These are phyloP conservation scores for Eucalyptus pauciflora DNA, from an alignment of 345 rosid species.

Conservation along the genomic window DNA sequence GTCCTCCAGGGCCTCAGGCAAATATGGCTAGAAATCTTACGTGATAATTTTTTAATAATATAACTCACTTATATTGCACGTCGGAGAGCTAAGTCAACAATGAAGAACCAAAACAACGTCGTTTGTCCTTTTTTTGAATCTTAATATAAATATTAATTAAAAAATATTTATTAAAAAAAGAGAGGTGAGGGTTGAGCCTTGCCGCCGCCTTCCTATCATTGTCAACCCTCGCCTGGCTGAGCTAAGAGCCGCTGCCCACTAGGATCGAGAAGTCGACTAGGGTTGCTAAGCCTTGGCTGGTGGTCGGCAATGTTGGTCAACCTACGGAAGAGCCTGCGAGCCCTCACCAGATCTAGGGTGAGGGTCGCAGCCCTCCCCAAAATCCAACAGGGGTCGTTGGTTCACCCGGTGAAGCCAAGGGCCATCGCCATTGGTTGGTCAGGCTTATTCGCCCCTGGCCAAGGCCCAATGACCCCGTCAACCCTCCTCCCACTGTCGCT, in stretches of 20 bases:
- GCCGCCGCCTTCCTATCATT: rapidly evolving
- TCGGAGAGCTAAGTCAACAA: rapidly evolving
- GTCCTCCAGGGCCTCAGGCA: neutral
- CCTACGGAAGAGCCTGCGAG: rapidly evolving
- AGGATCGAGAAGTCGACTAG: rapidly evolving
- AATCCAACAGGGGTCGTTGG: rapidly evolving
- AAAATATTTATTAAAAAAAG: rapidly evolving
- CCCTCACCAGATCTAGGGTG: rapidly evolving
- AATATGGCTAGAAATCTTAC: no score
- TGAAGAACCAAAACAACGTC: rapidly evolving
- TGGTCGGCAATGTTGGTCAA: rapidly evolving
- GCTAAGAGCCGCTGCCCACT: rapidly evolving
- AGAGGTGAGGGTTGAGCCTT: rapidly evolving
- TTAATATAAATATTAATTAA: no score
- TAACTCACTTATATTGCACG: rapidly evolving
- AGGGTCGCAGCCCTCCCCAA: rapidly evolving
- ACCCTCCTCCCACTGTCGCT: rapidly evolving
- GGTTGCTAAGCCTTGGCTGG: rapidly evolving
- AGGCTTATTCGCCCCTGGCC: rapidly evolving
- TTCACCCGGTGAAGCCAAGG: no score
- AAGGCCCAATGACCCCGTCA: rapidly evolving
- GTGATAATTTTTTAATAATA: rapidly evolving
- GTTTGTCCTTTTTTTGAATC: no score
- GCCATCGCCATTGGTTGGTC: rapidly evolving
- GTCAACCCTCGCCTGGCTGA: rapidly evolving